Evolutionary conservation across 352 stramenopile genomes (phyloP).

Genomic region (Globisporangium cylindrosporum): DNA sequence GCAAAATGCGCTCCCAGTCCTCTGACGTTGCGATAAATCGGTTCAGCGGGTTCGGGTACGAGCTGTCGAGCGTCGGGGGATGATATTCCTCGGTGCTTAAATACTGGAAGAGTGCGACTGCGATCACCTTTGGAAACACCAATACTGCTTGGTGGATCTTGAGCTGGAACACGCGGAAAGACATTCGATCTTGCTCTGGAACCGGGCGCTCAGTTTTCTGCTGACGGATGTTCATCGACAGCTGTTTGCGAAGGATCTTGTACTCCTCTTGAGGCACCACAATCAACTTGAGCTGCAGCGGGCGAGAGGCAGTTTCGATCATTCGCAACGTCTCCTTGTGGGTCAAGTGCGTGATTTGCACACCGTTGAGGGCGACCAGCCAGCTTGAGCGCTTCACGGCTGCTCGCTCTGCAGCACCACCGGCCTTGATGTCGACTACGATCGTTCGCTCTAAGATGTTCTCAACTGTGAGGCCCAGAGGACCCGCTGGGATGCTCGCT

Average conservation of each 20-base stretch:
- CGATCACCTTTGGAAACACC: conserved; percentile 62
- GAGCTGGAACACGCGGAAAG: conserved; percentile 79
- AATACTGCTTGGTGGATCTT: conserved; percentile 84
- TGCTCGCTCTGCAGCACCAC: conserved; percentile 65
- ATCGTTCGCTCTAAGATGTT: conserved; percentile 82
- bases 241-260: conserved; percentile 65
- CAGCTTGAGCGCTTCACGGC: conserved; percentile 82
- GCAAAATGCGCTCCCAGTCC: conserved; percentile 47
- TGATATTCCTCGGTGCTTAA: conserved; percentile 69
- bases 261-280: conserved; percentile 72
- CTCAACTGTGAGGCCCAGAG: conserved; percentile 84
- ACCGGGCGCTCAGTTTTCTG: conserved; percentile 80
- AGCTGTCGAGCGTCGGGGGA: conserved; percentile 41
- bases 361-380: conserved; percentile 77
- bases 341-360: conserved; percentile 72
- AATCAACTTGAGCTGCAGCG: conserved; percentile 70
- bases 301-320: conserved; percentile 75
- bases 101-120: conserved; percentile 72
- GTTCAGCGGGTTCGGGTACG: conserved; percentile 54
- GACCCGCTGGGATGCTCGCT: conserved; percentile 73
- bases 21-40: conserved; percentile 45
- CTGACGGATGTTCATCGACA: conserved; percentile 85
- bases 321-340: conserved; percentile 85
- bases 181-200: conserved; percentile 83
- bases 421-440: conserved; percentile 85